Base-by-base conservation (phyloP, 2,329 filamentous ascomycete species). In the Sclerotinia spermophila region DNA sequence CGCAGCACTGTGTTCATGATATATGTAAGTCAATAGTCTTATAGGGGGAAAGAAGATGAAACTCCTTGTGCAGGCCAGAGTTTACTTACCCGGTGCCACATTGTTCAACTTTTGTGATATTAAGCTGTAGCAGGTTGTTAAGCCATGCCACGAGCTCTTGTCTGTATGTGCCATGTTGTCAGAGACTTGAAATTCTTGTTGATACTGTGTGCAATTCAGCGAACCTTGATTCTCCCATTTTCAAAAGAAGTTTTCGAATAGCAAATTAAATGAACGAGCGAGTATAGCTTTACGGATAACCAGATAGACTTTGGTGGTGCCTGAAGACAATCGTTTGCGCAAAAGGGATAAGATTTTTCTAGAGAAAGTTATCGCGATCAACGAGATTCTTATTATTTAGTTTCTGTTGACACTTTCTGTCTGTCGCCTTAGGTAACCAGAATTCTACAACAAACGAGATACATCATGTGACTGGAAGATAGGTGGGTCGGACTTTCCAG, bases 81-180 rank as follows among this genome's bases (percentile, higher is more conserved):
- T 55, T 71, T 74, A 81, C 84, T 78, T 90, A 98, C 95, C 95
- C 96, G 79, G 95, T 98, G 81, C 96, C 96, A 82, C 95, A 98
- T 87, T 99, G 96, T 85, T 99, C 96, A 81, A 99, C 93, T 84
- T 97, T 98, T 79, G 92, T 98, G 79, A 99, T 90, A 85, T 98
- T 99, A 79, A 99, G 91, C 85, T 97, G 94, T 67, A 99, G 90
- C 74, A 99, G 92, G 86, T 92, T 95, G 86, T 99, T 99, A 76
- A 98, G 86, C 96, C 96, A 99, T 84, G 90, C 88, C 77, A 99
- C 86, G 77, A 99, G 89, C 85, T 99, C 96, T 84, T 99, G 96
- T 86, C 96, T 98, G 68, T 56, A 62, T 70, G 56, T 62, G 69
- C 69, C 69, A 67, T 71, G 74, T 77, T 69, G 76, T 74, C 67